Evolutionary conservation across 257 asterid genomes (phyloP), one percentile per base, ranked within the genome.

Genomic region (Solanum virginianum): DNA sequence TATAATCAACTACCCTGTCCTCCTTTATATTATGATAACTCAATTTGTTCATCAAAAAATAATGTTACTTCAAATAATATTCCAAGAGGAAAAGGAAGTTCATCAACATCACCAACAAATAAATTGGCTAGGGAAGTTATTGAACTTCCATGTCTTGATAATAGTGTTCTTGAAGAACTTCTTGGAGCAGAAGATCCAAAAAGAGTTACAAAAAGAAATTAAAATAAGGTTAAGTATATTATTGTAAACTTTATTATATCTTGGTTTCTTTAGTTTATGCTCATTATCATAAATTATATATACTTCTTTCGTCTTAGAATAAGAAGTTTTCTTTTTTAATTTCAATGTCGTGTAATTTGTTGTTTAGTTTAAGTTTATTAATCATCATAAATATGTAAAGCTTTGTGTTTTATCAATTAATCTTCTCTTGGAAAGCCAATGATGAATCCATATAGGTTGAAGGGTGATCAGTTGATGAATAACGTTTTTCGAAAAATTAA

Each of bases 161-260:
- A 91, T 54, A 91, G 91, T 55, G 80, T 93, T 87, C 32, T 93
- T 88, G 97, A 93, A 82, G 91, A 90, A 83, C 91, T 93, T 68
- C 93, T 93, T 12, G 94, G 79, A 62, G 79, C 89, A 1, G 86
- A 90, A 43, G 91, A 88, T 6, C 70, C 87, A 85, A 89, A 86
- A 80, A 15, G 6, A 36, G 41, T 66, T 68, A 88, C 85, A 87
- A 88, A 88, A 51, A 86, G 85, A 41, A 82, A 32, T 32, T 32
- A 32, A 32, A 75, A 47, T 87, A 84, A 80, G 56, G 26, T 59
- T 36, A 24, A 63, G 69, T 20, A 4, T 60, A 32, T 32, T 32
- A 32, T 32, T 39, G 22, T 81, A 41, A 59, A 36, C 85, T 22
- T 29, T 60, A 22, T 7, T 26, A 0, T 59, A 16, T 39, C 14